Evolutionary conservation across 257 asterid genomes (phyloP).

Genomic region (Gentiana macrophylla): DNA sequence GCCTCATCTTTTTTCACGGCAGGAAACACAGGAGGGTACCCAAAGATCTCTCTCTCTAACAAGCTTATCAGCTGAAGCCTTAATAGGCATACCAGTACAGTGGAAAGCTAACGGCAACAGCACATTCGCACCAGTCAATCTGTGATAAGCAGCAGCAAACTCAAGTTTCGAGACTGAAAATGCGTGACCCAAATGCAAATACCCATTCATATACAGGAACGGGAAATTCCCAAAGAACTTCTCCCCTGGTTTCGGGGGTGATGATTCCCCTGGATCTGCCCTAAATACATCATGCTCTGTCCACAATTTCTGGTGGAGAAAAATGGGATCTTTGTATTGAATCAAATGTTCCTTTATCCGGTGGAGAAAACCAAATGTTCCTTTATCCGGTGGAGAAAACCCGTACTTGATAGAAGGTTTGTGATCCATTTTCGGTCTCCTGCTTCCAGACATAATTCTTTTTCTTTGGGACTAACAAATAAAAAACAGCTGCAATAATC

Average conservation of each 20-base stretch:
- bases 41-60: conserved; percentile 55
- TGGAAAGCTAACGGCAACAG: conserved; percentile 85
- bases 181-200: conserved; percentile 86
- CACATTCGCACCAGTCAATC: conserved; percentile 82
- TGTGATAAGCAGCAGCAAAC: conserved; percentile 85
- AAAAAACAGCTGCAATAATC: no score
- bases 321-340: no score
- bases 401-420: no score
- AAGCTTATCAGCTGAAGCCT: conserved; percentile 93
- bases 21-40: conserved; percentile 81
- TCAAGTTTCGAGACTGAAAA: conserved; percentile 85
- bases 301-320: conserved; percentile 49
- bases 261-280: conserved; percentile 53
- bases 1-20: conserved; percentile 45
- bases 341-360: no score
- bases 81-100: conserved; percentile 95
- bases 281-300: conserved; percentile 53
- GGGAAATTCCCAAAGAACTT: conserved; percentile 90
- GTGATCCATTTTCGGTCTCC: no score
- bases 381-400: no score
- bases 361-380: no score
- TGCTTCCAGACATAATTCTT: no score
- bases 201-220: conserved; percentile 90
- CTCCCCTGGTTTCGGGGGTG: conserved; percentile 53
- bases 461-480: no score